Base-by-base conservation (phyloP, 495 filamentous ascomycete genomes). In the Margaritispora aquatica region DNA sequence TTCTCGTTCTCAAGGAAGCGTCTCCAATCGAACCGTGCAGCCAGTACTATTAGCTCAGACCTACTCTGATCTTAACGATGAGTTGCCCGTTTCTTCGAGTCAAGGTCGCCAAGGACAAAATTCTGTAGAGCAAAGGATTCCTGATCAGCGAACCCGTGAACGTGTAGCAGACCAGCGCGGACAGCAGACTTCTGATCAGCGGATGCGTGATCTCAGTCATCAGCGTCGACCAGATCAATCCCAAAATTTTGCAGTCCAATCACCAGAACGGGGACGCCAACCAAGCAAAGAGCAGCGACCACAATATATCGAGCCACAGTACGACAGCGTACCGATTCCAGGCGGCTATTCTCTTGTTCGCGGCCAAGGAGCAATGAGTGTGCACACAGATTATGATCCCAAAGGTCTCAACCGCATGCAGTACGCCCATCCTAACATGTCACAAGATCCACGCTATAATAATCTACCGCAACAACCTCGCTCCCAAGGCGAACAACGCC, bases 271-370 rank as follows among this genome's bases (percentile, higher is more conserved):
- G 27, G 65, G 65, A 15, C 60, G 64, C 8, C 57, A 54, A 15
- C n/a, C 22, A 4, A 54, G 47, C 31, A 46, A 58, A 59, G 64
- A 64, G 22, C 38, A 44, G 15, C 38, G 38, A n/a, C 13, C 29
- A 13, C 38, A 44, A 44, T 44, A 8, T 44, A n/a, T 44, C 17
- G 59, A 60, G 48, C 63, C 57, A 17, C 61, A 62, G 31, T 68
- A 68, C 48, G 59, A 63, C 54, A 60, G 38, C 24, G 61, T 64
- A 7, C 66, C 63, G 9, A 68, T 68, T 47, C 66, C 66, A 31
- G 60, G 60, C 10, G 63, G 61, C 9, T 68, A 68, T 48, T 24
- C 8, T n/a, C 23, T 68, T 0, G 66, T 68, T 15, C 53, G 60
- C 20, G 66, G 60, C 2, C 54, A 68, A 41, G 66, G 66, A 8